Base-by-base conservation (phyloP, 805 yeast species). In the Naumovozyma baii region DNA sequence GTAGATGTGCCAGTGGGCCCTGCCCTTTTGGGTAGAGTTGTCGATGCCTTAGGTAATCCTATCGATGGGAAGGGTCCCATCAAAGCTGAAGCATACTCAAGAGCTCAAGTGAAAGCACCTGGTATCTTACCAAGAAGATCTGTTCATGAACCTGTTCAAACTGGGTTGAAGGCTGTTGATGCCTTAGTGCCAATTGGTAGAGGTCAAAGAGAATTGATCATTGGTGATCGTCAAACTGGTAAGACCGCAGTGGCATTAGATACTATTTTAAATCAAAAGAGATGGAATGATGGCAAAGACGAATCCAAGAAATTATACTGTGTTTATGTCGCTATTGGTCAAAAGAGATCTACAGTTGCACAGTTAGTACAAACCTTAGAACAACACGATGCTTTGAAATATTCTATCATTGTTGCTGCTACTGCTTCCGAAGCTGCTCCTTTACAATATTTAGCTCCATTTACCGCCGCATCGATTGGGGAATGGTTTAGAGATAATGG, bases 401-500 rank as follows among this genome's bases (percentile, higher is more conserved):
- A 92, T 81, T 70, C 96, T 62, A 83, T 92, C 72, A 78, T 92
- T 70, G 97, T 92, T 68, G 96, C 98, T 48, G 99, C 98, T 61
- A 92, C 99, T 62, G 99, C 99, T 57, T 92, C 98, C 50, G 98
- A 92, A 78, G 98, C 98, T 59, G 98, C 99, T 70, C 99, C 98
- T 70, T 78, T 92, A 72, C 99, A 92, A 79, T 92, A 87, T 78
- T 74, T 92, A 68, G 97, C 99, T 76, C 99, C 99, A 69, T 92
- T 92, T 95, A 86, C 98, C 59, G 99, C 88, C 57, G 83, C 95
- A 69, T 95, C 99, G 64, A 88, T 92, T 68, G 96, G 97, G 76
- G 99, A 92, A 78, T 92, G 98, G 98, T 92, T 92, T 94, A 86
- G 98, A 80, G 99, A 92, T 79, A 92, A 90, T 72, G 96, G 95